Base-by-base conservation (phyloP, 73 alveolate species). In the Blepharisma japonicum region DNA sequence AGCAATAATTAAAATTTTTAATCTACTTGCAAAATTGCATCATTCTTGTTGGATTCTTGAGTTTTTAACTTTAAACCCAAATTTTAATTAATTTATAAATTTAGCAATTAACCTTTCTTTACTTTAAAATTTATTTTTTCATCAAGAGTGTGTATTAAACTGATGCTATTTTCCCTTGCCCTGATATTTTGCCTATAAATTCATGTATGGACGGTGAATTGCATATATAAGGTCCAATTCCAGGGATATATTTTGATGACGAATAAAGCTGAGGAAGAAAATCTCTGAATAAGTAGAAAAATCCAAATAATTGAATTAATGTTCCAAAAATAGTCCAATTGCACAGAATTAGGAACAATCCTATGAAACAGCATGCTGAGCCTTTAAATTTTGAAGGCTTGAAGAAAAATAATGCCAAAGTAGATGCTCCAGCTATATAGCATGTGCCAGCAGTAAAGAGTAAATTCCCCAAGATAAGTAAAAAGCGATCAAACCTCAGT, bases 341-440 rank as follows among this genome's bases (percentile, higher is more conserved):
- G 46, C 14, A 9, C 39, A 61, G 46, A 1, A 61, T 14, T 25
- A 61, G 23, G 18, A 61, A 25, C 47, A 18, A 25, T 20, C 74
- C 74, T 8, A 61, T 14, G 23, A 61, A 61, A 48, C 11, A 61
- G 47, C 39, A 61, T 14, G 47, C 39, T 14, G 74, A 61, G 2
- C 74, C 74, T 61, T 61, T 61, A 39, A 61, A 14, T 5, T 61
- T 61, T n/a, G 74, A 14, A 61, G 74, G 74, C 46, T 61, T 61
- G 3, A 61, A 8, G 47, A 61, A 61, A 25, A 61, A 61, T 39
- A 61, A 20, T 25, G 18, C 47, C 74, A 61, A 61, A 25, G 74
- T 61, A 9, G 23, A 14, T 14, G 47, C 18, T 39, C 74, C 74
- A 61, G 74, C 74, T 8, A 14, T 18, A 61, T 61, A 61, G 23